Conservation (phyloP, 257 asterid genomes). For the Salvia rosmarinus region DNA sequence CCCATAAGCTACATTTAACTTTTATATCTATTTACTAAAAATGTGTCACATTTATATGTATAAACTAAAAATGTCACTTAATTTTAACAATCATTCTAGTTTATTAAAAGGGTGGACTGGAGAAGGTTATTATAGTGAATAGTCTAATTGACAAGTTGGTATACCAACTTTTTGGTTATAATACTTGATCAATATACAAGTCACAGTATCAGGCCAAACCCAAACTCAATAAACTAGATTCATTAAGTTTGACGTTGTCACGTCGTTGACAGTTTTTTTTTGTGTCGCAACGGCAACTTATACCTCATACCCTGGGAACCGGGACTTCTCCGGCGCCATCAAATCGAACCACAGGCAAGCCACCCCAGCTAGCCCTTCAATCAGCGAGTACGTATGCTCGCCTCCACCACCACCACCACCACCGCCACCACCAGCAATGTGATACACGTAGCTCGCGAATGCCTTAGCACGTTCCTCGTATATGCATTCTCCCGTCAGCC, state of each 20-base stretch:
- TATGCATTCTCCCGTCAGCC: constrained; percentile 66
- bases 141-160: too few relatives aligned
- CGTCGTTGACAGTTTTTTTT: not conserved
- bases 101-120: too few relatives aligned
- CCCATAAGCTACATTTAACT: too few relatives aligned
- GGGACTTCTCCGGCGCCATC: constrained; percentile 42
- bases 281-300: constrained; percentile 15
- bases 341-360: constrained; percentile 78
- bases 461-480: constrained; percentile 73
- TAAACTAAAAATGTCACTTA: too few relatives aligned
- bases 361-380: constrained; percentile 66
- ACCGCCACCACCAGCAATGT: constrained; percentile 29
- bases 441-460: constrained; percentile 62
- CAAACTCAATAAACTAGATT: not conserved
- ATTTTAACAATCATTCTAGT: too few relatives aligned
- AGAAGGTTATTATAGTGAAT: too few relatives aligned
- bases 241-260: not conserved
- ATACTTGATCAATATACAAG: too few relatives aligned
- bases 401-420: constrained; percentile 30
- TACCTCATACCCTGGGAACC: constrained; percentile 76
- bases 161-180: too few relatives aligned
- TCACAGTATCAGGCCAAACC: too few relatives aligned
- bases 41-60: too few relatives aligned
- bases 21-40: too few relatives aligned
- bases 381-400: constrained; percentile 59